Conservation (phyloP, 2,329 filamentous ascomycete genomes). For the Pseudocercospora pini-densiflorae region DNA sequence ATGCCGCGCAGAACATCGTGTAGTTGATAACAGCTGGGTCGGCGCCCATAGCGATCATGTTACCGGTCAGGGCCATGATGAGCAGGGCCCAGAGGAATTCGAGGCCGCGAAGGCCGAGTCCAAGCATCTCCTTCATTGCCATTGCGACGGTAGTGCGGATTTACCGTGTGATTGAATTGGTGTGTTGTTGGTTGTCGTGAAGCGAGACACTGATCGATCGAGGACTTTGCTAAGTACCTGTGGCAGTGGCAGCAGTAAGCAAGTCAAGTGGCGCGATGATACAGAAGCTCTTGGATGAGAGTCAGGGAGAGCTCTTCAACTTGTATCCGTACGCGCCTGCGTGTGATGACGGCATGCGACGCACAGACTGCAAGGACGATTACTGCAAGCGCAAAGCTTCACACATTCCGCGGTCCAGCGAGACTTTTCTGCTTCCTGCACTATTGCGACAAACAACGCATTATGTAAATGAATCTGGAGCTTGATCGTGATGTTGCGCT, state of each 20-base stretch:
- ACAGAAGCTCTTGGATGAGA: no score
- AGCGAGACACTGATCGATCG: neutral
- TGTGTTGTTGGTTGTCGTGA: neutral
- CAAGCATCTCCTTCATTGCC: constrained; percentile 30
- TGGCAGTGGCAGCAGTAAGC: neutral
- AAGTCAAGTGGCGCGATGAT: no score
- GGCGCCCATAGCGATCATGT: constrained; percentile 62
- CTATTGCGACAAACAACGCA: neutral
- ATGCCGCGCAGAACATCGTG: constrained; percentile 71
- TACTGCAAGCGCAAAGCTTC: neutral
- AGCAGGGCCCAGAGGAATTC: constrained; percentile 64
- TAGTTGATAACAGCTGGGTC: constrained; percentile 60
- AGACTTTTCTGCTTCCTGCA: neutral
- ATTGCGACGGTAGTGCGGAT: constrained; percentile 9
- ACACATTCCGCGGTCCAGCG: neutral
- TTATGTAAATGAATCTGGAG: neutral
- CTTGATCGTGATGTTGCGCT: neutral
- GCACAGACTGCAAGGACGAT: neutral
- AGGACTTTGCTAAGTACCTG: neutral
- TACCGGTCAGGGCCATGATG: constrained; percentile 64
- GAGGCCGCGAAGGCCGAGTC: constrained; percentile 35
- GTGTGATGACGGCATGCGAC: neutral
- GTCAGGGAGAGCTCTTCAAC: neutral
- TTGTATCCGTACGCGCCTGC: neutral
- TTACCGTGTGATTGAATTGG: neutral